These are phyloP conservation scores for Sclerotinia borealis DNA, from an alignment of 2,329 filamentous ascomycete genomes.

Conservation along the genomic window DNA sequence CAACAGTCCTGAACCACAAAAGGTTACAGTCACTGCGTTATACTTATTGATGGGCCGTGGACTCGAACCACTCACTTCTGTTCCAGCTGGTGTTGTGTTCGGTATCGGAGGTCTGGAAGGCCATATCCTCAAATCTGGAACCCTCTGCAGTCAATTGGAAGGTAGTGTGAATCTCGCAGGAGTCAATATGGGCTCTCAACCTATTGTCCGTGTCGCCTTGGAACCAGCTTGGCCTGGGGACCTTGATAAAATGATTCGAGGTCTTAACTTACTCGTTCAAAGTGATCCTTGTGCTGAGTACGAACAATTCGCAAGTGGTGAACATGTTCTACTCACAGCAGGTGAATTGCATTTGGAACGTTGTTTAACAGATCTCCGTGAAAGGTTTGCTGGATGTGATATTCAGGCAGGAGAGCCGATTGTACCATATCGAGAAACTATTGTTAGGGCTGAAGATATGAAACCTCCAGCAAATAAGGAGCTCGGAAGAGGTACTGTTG, in stretches of 20 bases:
- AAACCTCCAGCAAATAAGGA: constrained; percentile 79
- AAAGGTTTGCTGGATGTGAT: constrained; percentile 89
- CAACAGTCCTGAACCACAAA: constrained; percentile 65
- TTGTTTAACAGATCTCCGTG: constrained; percentile 86
- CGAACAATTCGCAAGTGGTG: constrained; percentile 84
- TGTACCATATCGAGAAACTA: constrained; percentile 91
- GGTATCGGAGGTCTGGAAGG: constrained; percentile 90
- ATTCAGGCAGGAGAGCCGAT: constrained; percentile 92
- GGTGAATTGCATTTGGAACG: constrained; percentile 92
- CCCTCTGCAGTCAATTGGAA: constrained; percentile 78
- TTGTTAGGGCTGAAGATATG: constrained; percentile 86
- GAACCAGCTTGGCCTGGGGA: constrained; percentile 88
- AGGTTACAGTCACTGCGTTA: constrained; percentile 77
- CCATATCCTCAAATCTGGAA: constrained; percentile 92
- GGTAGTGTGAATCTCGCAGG: constrained; percentile 89
- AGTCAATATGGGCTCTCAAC: constrained; percentile 71
- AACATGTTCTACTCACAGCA: constrained; percentile 91
- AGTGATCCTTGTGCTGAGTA: constrained; percentile 96
- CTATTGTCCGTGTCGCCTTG: constrained; percentile 93
- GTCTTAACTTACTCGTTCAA: constrained; percentile 80
- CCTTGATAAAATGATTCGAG: constrained; percentile 89
- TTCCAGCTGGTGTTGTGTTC: constrained; percentile 91
- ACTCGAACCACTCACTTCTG: constrained; percentile 73
- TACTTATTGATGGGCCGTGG: constrained; percentile 95
- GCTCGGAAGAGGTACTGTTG: constrained; percentile 73